Evolutionary conservation across 1,284 basidiomycete species (phyloP).

Genomic region (Takashimella koratensis): DNA sequence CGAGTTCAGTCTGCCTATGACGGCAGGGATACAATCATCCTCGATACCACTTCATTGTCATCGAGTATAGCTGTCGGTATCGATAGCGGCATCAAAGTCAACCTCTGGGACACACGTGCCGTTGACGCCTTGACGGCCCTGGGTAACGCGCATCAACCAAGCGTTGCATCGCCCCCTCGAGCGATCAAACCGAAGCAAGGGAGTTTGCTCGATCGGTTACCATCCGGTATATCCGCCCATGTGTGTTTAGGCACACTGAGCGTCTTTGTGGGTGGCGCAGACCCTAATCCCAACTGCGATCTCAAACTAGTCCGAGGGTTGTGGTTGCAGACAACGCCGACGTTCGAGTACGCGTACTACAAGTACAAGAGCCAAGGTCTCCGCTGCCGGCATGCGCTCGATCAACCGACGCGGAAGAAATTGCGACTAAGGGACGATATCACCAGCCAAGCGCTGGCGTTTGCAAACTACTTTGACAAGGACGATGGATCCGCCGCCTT

Average conservation of each 20-base stretch:
- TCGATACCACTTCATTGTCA: constrained; percentile 51
- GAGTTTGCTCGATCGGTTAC: constrained; percentile 52
- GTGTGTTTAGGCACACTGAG: constrained; percentile 63
- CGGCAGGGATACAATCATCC: constrained; percentile 19
- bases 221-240: constrained; percentile 59
- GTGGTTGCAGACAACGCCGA: constrained; percentile 59
- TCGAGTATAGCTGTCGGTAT: constrained; percentile 56
- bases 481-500: constrained; percentile 42
- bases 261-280: constrained; percentile 66
- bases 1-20: constrained; percentile 2
- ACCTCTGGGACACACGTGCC: constrained; percentile 68
- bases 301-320: constrained; percentile 68
- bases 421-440: constrained; percentile 60
- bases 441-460: constrained; percentile 57
- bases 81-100: constrained; percentile 61
- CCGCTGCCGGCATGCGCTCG: constrained; percentile 52
- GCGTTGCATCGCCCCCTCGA: constrained; percentile 3
- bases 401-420: constrained; percentile 49
- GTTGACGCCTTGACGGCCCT: constrained; percentile 57
- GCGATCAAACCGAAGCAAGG: constrained; percentile 3
- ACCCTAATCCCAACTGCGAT: constrained; percentile 68
- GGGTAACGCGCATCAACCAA: constrained; percentile 42
- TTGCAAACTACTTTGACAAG: constrained; percentile 50
- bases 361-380: constrained; percentile 48
- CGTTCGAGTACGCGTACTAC: constrained; percentile 62